Evolutionary conservation across 1,139 yeast genomes (phyloP).

Genomic region (Pichia sp.): DNA sequence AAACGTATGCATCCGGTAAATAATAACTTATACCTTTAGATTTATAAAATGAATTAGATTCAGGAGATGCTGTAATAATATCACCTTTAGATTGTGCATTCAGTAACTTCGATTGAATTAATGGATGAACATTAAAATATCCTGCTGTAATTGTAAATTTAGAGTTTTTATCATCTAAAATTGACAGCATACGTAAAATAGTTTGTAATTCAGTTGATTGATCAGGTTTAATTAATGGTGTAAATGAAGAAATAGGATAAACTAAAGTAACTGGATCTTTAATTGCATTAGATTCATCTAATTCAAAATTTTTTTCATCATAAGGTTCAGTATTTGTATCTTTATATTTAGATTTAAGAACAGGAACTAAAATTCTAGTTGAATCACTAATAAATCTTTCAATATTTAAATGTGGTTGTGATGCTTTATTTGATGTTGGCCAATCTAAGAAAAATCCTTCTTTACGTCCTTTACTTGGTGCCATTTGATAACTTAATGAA

Average conservation of each 20-base stretch:
- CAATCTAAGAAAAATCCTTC: slow-evolving; percentile 59
- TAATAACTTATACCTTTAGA: slow-evolving; percentile 78
- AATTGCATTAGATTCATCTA: slow-evolving; percentile 39
- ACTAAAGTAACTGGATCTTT: slow-evolving; percentile 55
- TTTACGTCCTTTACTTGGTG: slow-evolving; percentile 36
- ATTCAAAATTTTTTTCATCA: slow-evolving; percentile 30
- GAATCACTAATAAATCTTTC: slow-evolving; percentile 55
- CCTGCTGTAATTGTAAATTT: slow-evolving; percentile 95
- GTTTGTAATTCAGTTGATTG: slow-evolving; percentile 78
- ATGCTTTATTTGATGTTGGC: slow-evolving; percentile 68
- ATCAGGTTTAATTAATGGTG: slow-evolving; percentile 65
- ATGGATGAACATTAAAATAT: slow-evolving; percentile 85
- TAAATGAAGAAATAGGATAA: slow-evolving; percentile 86
- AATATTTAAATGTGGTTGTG: slow-evolving; percentile 63
- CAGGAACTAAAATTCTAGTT: slow-evolving; percentile 49
- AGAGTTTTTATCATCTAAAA: slow-evolving; percentile 48
- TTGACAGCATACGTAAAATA: slow-evolving; percentile 53
- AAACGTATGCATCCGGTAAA: slow-evolving; percentile 82
- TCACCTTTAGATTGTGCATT: slow-evolving; percentile 56
- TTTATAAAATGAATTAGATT: slow-evolving; percentile 87
- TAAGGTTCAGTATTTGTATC: slow-evolving; percentile 6
- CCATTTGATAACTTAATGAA: slow-evolving; percentile 63
- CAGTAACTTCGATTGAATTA: slow-evolving; percentile 56
- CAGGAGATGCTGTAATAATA: slow-evolving; percentile 85
- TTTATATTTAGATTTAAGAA: slow-evolving; percentile 36